Percentiles rank a stretch among this genome's conserved stretches.
Evolutionary conservation across 306 rosid species (phyloP).

Genomic region (Cicer bijugum): DNA sequence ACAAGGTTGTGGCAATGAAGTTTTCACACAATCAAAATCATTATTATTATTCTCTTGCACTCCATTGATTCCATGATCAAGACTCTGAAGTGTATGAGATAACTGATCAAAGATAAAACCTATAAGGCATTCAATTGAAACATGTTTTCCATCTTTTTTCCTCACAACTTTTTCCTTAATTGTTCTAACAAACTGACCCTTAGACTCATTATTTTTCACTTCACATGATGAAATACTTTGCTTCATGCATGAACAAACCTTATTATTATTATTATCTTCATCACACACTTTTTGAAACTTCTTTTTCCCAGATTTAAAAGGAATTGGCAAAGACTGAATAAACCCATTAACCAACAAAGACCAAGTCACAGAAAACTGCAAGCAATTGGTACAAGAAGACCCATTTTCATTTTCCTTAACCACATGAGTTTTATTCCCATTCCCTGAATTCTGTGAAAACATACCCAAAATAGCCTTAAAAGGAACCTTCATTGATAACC

Average conservation of each 20-base stretch:
- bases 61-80: conserved; percentile 50
- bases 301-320: conserved; percentile 77
- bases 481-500: conserved; percentile 69
- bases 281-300: conserved; percentile 63
- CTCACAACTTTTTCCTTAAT: conserved; percentile 47
- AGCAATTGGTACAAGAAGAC: conserved; percentile 75
- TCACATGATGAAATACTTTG: conserved; percentile 60
- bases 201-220: conserved; percentile 59
- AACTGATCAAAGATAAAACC: conserved; percentile 80
- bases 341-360: conserved; percentile 71
- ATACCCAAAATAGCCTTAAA: conserved; percentile 70
- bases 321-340: conserved; percentile 80
- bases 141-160: conserved; percentile 61
- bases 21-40: conserved; percentile 42
- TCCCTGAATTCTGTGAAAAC: conserved; percentile 62
- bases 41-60: conserved; percentile 46
- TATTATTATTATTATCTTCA: conserved; percentile 45
- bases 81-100: conserved; percentile 65
- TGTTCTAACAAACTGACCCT: conserved; percentile 46
- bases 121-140: conserved; percentile 69
- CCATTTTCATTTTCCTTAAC: conserved; percentile 66
- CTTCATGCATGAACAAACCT: conserved; percentile 56
- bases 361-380: conserved; percentile 82
- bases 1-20: conserved; percentile 40
- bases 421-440: conserved; percentile 54